phyloP scores from a whole-genome alignment of 169 alveolate species.

The Babesia caballi region DNA sequence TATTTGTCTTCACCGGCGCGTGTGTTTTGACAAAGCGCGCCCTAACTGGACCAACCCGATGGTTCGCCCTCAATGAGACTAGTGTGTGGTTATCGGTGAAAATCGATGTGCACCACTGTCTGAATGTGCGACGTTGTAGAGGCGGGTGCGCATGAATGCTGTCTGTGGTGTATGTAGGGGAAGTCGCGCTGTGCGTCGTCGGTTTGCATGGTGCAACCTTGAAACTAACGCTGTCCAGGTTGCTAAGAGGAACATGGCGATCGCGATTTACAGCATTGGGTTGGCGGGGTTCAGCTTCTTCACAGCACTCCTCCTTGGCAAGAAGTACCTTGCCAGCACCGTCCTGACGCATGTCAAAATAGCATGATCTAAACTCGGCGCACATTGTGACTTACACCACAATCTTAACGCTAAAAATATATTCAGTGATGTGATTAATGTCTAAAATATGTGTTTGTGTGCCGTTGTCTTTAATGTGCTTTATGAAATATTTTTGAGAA shows the following conservation, averaged over 20 bases:
- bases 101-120: neutral
- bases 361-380: too few relatives aligned
- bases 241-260: neutral
- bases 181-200: neutral
- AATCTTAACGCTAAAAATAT: neutral
- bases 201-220: neutral
- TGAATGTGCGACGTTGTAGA: neutral
- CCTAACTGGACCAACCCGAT: neutral
- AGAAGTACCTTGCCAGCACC: neutral
- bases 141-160: too few relatives aligned
- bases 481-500: too few relatives aligned
- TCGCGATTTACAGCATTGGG: slow-evolving; percentile 7
- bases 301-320: slow-evolving; percentile 3
- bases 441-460: neutral
- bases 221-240: neutral
- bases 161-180: too few relatives aligned
- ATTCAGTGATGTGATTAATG: neutral
- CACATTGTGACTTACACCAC: neutral
- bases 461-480: neutral
- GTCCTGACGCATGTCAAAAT: too few relatives aligned
- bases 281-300: slow-evolving; percentile 1
- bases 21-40: neutral
- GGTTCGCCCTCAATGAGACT: neutral
- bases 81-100: neutral
- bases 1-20: neutral